Evolutionary conservation across 495 filamentous ascomycete species (phyloP), one percentile per base, ranked within the genome.

Genomic region (Aspergillus sparsus): DNA sequence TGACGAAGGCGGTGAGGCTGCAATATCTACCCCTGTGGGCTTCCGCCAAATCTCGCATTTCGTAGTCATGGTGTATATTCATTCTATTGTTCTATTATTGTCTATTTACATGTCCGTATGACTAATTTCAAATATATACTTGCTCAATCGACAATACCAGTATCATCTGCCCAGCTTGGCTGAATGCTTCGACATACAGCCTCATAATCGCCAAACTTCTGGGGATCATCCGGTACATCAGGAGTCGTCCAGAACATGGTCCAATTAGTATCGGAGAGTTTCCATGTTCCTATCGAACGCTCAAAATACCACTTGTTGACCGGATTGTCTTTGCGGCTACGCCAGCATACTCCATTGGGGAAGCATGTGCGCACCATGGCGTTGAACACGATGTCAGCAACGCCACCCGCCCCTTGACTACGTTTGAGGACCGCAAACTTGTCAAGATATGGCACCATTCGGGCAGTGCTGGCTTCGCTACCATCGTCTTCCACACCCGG

Each of bases 301-400:
- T 98, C 93, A 70, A 97, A 97, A 69, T 98, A 95, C 91, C 91
- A 95, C 68, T 93, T 95, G 60, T 95, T 95, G 1, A 94, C 91
- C 9, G 89, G 88, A 66, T 95, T 95, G 66, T 89, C 80, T 69
- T 85, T 87, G 54, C 90, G 78, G 64, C 89, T 92, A 52, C 91
- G 79, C 91, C 91, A 95, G 69, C 86, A 87, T 33, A 93, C 88
- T 0, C 90, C 89, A 13, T 80, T 69, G 1, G 92, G 93, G 65
- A 96, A 96, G 63, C 90, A 93, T 12, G 87, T 82, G 27, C 88
- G 85, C 32, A 96, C 89, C 91, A 99, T 97, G 15, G 91, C 87
- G 61, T 92, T 96, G 74, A 97, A 99, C 6, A 99, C 87, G 18
- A 97, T 86, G 64, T 99, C 94, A 1, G 95, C 93, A 5, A 97